These are phyloP conservation scores for Phytopythium oedochilum DNA, from an alignment of 352 stramenopile species.

Conservation along the genomic window DNA sequence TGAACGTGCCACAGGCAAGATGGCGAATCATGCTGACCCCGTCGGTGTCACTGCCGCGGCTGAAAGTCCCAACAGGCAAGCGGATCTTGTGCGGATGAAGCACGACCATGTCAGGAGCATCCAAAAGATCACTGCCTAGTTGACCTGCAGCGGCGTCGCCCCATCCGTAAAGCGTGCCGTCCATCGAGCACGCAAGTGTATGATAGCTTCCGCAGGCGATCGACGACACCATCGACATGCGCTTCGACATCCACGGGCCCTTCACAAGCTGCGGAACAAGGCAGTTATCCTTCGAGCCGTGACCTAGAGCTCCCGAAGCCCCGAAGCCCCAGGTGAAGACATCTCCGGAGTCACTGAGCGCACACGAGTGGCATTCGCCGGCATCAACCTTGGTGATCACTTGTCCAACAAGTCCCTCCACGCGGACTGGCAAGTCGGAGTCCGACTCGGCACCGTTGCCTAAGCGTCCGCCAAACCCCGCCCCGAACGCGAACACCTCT, in stretches of 20 bases:
- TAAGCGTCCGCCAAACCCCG: conserved; percentile 71
- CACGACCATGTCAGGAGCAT: conserved; percentile 50
- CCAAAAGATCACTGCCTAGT: conserved; percentile 44
- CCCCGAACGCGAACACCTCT: conserved; percentile 65
- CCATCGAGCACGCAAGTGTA: conserved; percentile 46
- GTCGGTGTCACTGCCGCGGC: conserved; percentile 1
- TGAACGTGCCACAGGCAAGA: conserved; percentile 65
- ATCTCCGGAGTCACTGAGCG: conserved; percentile 49
- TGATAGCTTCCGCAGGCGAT: conserved; percentile 78
- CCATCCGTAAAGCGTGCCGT: conserved; percentile 68
- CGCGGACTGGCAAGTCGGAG: conserved; percentile 39
- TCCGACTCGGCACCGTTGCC: conserved; percentile 63
- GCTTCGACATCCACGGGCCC: conserved; percentile 21
- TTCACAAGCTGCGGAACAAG: conserved; percentile 34
- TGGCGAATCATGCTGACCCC: conserved; percentile 16
- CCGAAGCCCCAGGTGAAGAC: conserved; percentile 88
- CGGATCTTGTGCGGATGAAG: conserved; percentile 39
- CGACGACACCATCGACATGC: conserved; percentile 13
- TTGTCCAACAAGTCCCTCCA: conserved; percentile 29
- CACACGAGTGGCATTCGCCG: conserved; percentile 79
- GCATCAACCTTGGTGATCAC: conserved; percentile 51
- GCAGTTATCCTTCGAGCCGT: conserved; percentile 52
- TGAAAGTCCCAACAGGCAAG: conserved; percentile 12
- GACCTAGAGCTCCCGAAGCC: conserved; percentile 72
- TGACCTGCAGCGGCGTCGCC: conserved; percentile 72